Evolutionary conservation across 2,329 filamentous ascomycete species (phyloP).

Genomic region (Aureobasidium leucospermi): DNA sequence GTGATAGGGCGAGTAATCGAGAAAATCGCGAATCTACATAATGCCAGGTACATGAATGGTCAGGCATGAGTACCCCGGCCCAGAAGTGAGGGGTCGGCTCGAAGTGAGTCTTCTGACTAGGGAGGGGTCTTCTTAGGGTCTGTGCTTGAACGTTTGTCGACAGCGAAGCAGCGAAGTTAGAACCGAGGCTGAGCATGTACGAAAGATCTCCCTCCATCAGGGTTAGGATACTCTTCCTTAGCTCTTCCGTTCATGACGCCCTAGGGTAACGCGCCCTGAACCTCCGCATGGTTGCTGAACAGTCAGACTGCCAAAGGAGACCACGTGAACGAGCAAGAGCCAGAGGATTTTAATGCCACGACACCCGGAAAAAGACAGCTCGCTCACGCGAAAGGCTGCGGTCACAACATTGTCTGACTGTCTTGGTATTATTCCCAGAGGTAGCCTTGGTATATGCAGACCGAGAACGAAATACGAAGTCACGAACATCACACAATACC

Average conservation of each 20-base stretch:
- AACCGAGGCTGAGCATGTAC: background rate
- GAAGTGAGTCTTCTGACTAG: background rate
- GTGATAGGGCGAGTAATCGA: background rate
- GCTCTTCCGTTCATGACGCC: background rate
- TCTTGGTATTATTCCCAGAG: constrained; percentile 5
- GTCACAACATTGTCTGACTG: background rate
- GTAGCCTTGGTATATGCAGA: background rate
- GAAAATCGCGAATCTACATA: background rate
- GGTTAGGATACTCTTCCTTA: background rate
- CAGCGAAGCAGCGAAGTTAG: no score
- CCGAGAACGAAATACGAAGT: background rate
- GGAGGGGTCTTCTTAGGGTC: background rate
- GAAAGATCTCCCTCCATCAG: background rate
- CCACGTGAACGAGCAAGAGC: background rate
- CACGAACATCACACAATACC: constrained; percentile 5
- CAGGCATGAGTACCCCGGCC: background rate
- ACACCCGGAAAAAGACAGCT: background rate
- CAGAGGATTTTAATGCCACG: background rate
- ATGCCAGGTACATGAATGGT: constrained; percentile 7
- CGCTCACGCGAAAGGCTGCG: background rate
- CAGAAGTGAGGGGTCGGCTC: constrained; percentile 10
- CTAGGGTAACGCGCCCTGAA: background rate
- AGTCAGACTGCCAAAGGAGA: background rate
- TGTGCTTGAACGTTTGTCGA: background rate
- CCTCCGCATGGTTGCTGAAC: background rate